These are phyloP conservation scores for Collybiopsis luxurians DNA, from an alignment of 768 basidiomycete species.

Conservation along the genomic window DNA sequence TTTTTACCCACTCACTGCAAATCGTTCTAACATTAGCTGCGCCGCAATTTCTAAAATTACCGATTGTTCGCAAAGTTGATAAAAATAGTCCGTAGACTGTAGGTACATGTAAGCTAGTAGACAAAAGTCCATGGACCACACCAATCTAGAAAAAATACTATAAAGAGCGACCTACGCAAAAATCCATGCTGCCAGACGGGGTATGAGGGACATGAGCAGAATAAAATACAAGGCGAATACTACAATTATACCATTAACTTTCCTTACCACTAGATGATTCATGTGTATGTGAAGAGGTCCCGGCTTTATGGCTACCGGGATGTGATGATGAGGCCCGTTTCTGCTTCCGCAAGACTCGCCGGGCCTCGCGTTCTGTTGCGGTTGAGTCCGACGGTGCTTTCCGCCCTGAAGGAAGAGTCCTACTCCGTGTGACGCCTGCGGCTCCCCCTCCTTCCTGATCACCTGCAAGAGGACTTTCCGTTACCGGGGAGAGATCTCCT, in stretches of 20 bases:
- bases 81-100: too few species aligned
- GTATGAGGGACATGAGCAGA: conserved; percentile 2
- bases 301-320: conserved; percentile 18
- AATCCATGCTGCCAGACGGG: neutral
- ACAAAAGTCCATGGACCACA: neutral
- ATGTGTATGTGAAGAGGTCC: neutral
- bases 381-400: conserved; percentile 10
- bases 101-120: too few species aligned
- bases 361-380: conserved; percentile 30
- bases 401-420: conserved; percentile 57
- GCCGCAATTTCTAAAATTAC: too few species aligned
- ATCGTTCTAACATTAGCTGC: too few species aligned
- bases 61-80: too few species aligned
- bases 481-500: conserved; percentile 45
- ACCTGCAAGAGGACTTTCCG: conserved; percentile 37
- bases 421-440: conserved; percentile 53
- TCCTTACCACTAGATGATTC: conserved; percentile 1
- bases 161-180: neutral
- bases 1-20: too few species aligned
- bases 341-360: conserved; percentile 49
- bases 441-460: conserved; percentile 29
- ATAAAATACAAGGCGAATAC: neutral
- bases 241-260: conserved; percentile 1
- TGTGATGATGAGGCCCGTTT: conserved; percentile 44
- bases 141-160: neutral